Evolutionary conservation across 306 rosid species (phyloP), one percentile per base, ranked within the genome.

Genomic region (Phaseolus lunatus): DNA sequence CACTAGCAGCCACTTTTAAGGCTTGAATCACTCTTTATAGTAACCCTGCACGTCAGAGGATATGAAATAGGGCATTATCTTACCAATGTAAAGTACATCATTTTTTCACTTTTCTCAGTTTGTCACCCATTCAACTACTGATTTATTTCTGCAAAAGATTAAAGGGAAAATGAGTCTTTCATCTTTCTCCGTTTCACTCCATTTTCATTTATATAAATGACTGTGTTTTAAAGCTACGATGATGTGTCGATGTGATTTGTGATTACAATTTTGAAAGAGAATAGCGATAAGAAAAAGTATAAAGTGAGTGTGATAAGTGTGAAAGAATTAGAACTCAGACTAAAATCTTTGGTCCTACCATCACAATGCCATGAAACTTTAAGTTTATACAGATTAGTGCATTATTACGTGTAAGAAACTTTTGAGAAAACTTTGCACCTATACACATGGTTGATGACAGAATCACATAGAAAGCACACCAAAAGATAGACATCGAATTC

Each of bases 21-120:
- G 62, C 78, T 37, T 45, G 76, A 75, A n/a, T 49, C 31, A 59
- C 67, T 48, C 76, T 18, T 48, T 49, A 23, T 73, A 49, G 49
- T 61, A 19, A 56, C 59, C 29, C 71, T 37, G 7, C 39, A 59
- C 5, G 52, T 75, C 43, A 79, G 5, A 47, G 78, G 70, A 61
- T 43, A 68, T 37, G 59, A 75, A 75, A 58, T 37, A 48, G 31
- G 39, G 2, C 54, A 15, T 45, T 16, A 43, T 37, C 63, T 67
- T 44, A 3, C 27, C 67, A 22, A 47, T 61, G 43, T 49, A 58
- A 75, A 49, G 15, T 31, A 20, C 24, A 29, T 26, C 7, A 1
- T 22, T 52, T 65, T 49, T 31, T 80, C 73, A 27, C n/a, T 19
- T 16, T 44, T 24, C 49, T 72, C 79, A 41, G 27, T 33, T 31